Evolutionary conservation across 1,139 yeast genomes (phyloP).

Genomic region (Yamadazyma sp.): DNA sequence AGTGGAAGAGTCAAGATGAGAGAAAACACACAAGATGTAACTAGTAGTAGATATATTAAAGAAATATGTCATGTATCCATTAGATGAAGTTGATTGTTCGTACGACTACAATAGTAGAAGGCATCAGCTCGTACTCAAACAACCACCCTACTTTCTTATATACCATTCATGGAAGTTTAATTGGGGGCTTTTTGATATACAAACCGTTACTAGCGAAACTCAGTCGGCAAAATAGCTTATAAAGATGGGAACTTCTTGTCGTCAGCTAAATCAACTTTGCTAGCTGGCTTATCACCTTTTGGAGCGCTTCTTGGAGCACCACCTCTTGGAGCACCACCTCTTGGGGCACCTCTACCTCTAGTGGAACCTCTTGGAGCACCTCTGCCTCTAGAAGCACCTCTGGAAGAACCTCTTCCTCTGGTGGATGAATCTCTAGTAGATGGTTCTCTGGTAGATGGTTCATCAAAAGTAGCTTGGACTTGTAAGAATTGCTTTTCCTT

Average conservation of each 20-base stretch:
- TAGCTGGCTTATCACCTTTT: constrained; percentile 20
- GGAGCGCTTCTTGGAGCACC: constrained; percentile 15
- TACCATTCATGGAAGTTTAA: background rate
- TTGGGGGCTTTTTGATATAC: background rate
- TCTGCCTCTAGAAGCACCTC: constrained; percentile 20
- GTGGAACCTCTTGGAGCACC: constrained; percentile 26
- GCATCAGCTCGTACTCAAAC: background rate
- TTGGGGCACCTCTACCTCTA: constrained; percentile 19
- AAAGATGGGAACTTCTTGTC: constrained; percentile 68
- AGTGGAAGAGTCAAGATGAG: background rate
- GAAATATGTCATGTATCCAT: constrained; percentile 1
- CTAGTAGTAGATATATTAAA: background rate
- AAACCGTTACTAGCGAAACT: background rate
- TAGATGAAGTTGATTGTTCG: background rate
- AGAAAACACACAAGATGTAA: background rate
- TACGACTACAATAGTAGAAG: background rate
- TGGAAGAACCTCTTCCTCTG: constrained; percentile 19
- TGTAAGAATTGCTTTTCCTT: constrained; percentile 73
- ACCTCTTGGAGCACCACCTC: constrained; percentile 20
- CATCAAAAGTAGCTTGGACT: constrained; percentile 64
- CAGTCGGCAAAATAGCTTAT: too few species aligned
- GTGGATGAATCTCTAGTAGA: constrained; percentile 17
- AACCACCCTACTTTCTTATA: background rate
- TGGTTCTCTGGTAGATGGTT: constrained; percentile 27
- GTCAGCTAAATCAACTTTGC: constrained; percentile 42